Percentiles rank a stretch among this genome's conserved stretches.
These are phyloP conservation scores for Luffa acutangula DNA, from an alignment of 306 rosid genomes.

Conservation along the genomic window DNA sequence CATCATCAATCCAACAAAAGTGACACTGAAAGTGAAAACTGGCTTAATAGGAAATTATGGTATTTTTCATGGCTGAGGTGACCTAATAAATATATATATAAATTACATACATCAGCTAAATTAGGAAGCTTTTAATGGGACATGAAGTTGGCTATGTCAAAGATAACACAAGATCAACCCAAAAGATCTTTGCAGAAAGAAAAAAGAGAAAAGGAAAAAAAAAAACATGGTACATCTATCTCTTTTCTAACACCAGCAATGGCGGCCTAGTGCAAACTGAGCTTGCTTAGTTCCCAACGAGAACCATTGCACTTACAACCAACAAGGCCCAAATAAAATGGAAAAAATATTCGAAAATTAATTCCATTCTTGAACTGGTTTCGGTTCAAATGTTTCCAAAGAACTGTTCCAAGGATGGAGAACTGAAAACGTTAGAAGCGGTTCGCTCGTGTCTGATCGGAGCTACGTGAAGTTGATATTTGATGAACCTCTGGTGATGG, in stretches of 20 bases:
- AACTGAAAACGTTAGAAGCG: constrained; percentile 58
- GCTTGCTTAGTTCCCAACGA: neutral
- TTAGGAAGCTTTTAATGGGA: constrained; percentile 4
- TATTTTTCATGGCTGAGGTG: neutral
- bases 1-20: neutral
- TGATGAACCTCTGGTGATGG: constrained; percentile 84
- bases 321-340: neutral
- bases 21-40: neutral
- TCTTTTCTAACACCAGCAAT: constrained; percentile 1
- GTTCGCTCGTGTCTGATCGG: constrained; percentile 49
- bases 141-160: neutral
- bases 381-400: constrained; percentile 60
- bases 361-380: constrained; percentile 14
- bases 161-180: constrained; percentile 6
- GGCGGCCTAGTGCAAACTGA: neutral
- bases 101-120: neutral
- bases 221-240: constrained; percentile 1
- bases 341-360: constrained; percentile 7
- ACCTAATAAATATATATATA: neutral
- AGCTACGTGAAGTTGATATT: constrained; percentile 73
- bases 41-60: neutral
- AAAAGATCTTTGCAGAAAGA: neutral
- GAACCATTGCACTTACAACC: constrained; percentile 3
- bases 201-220: neutral
- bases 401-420: constrained; percentile 82